These are phyloP conservation scores for Exidia glandulosa DNA, from an alignment of 768 basidiomycete genomes.

Conservation along the genomic window DNA sequence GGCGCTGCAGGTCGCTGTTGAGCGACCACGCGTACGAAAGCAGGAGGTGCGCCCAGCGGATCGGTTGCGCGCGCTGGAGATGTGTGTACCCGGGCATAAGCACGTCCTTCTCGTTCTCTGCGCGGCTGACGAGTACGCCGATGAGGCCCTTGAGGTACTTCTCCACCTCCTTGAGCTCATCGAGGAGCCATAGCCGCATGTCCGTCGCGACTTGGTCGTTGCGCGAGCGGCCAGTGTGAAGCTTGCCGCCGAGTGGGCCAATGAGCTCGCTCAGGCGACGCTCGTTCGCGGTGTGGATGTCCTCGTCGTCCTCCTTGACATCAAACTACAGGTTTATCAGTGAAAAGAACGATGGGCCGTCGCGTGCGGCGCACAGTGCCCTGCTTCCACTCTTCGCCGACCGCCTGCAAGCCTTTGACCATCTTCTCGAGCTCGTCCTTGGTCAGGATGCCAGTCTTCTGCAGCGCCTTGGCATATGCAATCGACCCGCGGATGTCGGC, in stretches of 20 bases:
- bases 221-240: slow-evolving; percentile 93
- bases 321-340: slow-evolving; percentile 46
- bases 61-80: slow-evolving; percentile 96
- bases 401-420: slow-evolving; percentile 58
- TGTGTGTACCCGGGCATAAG: slow-evolving; percentile 96
- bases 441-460: slow-evolving; percentile 71
- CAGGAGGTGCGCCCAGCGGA: slow-evolving; percentile 96
- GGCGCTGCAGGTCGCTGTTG: slow-evolving; percentile 76
- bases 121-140: slow-evolving; percentile 81
- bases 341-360: not conserved
- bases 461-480: slow-evolving; percentile 85
- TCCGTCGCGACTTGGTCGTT: slow-evolving; percentile 99
- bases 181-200: slow-evolving; percentile 91
- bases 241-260: slow-evolving; percentile 84
- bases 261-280: slow-evolving; percentile 87
- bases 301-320: slow-evolving; percentile 82
- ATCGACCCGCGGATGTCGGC: slow-evolving; percentile 91
- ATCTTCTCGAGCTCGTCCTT: slow-evolving; percentile 63
- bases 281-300: slow-evolving; percentile 98
- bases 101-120: slow-evolving; percentile 85
- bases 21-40: slow-evolving; percentile 94
- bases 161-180: slow-evolving; percentile 60
- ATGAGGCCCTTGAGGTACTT: slow-evolving; percentile 64
- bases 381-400: slow-evolving; percentile 77
- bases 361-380: slow-evolving; percentile 38